Base-by-base conservation (phyloP, 208 protist genomes). In the Leishmania tropica region DNA sequence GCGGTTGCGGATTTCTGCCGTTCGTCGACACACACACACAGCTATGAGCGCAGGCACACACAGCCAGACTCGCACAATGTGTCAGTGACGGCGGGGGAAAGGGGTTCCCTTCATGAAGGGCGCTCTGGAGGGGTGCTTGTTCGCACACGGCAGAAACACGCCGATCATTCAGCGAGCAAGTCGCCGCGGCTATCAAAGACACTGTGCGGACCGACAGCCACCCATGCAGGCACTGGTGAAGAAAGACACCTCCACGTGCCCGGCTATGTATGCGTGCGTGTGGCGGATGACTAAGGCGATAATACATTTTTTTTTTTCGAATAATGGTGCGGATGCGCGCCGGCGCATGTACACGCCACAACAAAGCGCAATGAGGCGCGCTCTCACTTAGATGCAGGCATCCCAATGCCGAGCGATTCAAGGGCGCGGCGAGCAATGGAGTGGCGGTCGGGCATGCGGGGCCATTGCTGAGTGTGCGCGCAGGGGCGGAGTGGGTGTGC, bases 221-320 rank as follows among this genome's bases (percentile, higher is more conserved):
- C 68, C 11, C 28, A 40, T 35, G 31, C 31, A 15, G 3, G 31
- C 13, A 31, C 45, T 54, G 45, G 47, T 35, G 45, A 17, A 74
- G 24, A 54, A 40, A 35, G 21, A 74, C 45, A 31, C 28, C 24
- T 53, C 70, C 24, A 17, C 42, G 42, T 51, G 51, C 10, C 21
- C 67, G 35, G 13, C 40, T 13, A 47, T 53, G 24, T 21, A 21
- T 56, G 73, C 4, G 48, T 58, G 53, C 31, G 7, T 45, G 73
- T 58, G 73, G 31, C n/a, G 35, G 51, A n/a, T 21, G 73, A 76
- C 28, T 3, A 40, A 58, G 10, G 21, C 28, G 21, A 28, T 74
- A 51, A 74, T 37, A 54, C 28, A 17, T 75, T 35, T 28, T 74
- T 45, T n/a, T 73, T n/a, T 58, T 60, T 73, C 53, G 70, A 74